These are phyloP conservation scores for Phytophthora tubulina DNA, from an alignment of 352 stramenopile genomes.

Conservation along the genomic window DNA sequence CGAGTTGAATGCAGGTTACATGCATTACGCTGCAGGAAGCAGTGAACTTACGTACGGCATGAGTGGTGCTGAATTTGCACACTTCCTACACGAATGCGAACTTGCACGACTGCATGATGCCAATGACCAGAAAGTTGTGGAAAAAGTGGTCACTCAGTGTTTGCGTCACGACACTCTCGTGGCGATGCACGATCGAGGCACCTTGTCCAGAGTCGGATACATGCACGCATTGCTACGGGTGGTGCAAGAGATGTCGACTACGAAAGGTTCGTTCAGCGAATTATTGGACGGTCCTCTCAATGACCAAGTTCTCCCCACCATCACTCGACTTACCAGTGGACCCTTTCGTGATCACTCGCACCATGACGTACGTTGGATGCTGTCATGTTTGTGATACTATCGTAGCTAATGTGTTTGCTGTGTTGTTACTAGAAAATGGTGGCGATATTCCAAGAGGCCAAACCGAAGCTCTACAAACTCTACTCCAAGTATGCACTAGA, in stretches of 20 bases:
- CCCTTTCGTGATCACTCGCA: conserved; percentile 83
- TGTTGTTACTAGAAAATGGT: conserved; percentile 61
- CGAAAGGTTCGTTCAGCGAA: conserved; percentile 28
- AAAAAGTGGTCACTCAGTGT: conserved; percentile 39
- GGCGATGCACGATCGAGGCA: conserved; percentile 62
- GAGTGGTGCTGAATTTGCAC: conserved; percentile 66
- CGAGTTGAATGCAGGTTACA: conserved; percentile 66
- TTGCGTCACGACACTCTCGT: conserved; percentile 51
- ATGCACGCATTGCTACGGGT: conserved; percentile 70
- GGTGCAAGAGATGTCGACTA: conserved; percentile 26
- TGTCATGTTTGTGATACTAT: neutral
- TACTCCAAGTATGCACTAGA: conserved; percentile 76
- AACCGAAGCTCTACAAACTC: conserved; percentile 77
- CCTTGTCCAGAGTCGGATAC: conserved; percentile 75
- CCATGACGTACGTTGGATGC: conserved; percentile 58
- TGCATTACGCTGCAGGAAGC: conserved; percentile 81
- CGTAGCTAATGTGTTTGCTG: conserved; percentile 5
- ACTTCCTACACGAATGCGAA: conserved; percentile 83
- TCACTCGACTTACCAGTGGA: conserved; percentile 67
- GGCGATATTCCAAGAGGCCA: conserved; percentile 73
- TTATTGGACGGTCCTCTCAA: conserved; percentile 59
- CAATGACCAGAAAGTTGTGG: conserved; percentile 57
- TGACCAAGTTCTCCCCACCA: conserved; percentile 55
- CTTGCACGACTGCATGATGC: conserved; percentile 50
- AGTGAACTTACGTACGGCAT: conserved; percentile 75